Evolutionary conservation across 2,329 filamentous ascomycete genomes (phyloP).

Genomic region (Malbranchea zuffiana): DNA sequence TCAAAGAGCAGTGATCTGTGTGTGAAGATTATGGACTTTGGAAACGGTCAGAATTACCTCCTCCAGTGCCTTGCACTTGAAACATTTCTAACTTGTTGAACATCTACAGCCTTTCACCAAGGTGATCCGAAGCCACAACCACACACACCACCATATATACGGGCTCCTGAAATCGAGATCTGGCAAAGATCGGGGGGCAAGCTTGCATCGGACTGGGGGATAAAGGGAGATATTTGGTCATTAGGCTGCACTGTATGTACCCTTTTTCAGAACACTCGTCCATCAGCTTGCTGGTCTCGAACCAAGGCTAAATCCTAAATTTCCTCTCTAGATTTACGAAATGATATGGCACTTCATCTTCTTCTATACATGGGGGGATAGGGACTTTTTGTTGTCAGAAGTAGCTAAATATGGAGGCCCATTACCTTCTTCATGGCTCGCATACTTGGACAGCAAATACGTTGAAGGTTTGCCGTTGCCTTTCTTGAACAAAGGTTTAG

Average conservation of each 20-base stretch:
- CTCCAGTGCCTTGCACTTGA: not conserved
- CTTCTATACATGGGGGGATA: slow-evolving; percentile 1
- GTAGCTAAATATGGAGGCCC: slow-evolving; percentile 7
- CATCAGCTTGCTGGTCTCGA: no score
- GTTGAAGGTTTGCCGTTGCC: slow-evolving; percentile 1
- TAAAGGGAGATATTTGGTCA: slow-evolving; percentile 6
- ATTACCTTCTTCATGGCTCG: slow-evolving; percentile 3
- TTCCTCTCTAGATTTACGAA: slow-evolving; percentile 2
- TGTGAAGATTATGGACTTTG: slow-evolving; percentile 8
- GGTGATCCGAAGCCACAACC: slow-evolving; percentile 4
- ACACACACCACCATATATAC: slow-evolving; percentile 3
- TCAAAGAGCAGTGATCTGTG: slow-evolving; percentile 3
- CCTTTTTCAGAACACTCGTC: no score
- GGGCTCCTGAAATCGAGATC: slow-evolving; percentile 8
- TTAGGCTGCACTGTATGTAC: slow-evolving; percentile 6
- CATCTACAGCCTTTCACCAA: slow-evolving; percentile 1
- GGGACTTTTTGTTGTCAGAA: slow-evolving; percentile 1
- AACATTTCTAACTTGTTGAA: slow-evolving; percentile 4
- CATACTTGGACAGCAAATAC: slow-evolving; percentile 2
- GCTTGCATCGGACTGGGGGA: slow-evolving; percentile 5
- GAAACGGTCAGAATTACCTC: slow-evolving; percentile 6
- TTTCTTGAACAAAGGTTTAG: not conserved
- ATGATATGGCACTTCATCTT: slow-evolving; percentile 4
- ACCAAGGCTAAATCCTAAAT: no score
- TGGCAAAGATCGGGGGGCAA: slow-evolving; percentile 4